phyloP scores from a whole-genome alignment of 1,284 basidiomycete species.

The Lentinula novae-zelandiae region DNA sequence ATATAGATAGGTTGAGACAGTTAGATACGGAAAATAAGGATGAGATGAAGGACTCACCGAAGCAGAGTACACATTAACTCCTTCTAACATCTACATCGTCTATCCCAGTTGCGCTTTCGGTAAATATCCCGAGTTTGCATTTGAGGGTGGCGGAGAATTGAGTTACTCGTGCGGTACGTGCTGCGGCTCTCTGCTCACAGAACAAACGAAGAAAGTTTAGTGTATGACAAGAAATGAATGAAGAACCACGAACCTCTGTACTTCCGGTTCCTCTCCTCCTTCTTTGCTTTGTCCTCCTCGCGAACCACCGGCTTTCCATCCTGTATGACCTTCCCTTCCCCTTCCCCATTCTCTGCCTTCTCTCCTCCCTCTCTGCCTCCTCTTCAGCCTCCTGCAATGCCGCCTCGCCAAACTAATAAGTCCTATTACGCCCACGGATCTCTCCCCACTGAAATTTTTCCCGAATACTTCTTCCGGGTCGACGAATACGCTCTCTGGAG shows the following conservation, averaged over 20 bases:
- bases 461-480: constrained; percentile 86
- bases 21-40: too few species aligned
- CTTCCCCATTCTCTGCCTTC: constrained; percentile 53
- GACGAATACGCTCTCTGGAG: constrained; percentile 72
- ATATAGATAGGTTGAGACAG: not conserved
- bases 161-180: constrained; percentile 74
- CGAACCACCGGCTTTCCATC: constrained; percentile 60
- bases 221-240: not conserved
- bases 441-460: constrained; percentile 87
- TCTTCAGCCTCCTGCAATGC: constrained; percentile 94
- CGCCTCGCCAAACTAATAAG: constrained; percentile 80
- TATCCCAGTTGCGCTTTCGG: too few species aligned
- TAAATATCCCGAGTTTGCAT: too few species aligned
- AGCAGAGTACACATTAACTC: too few species aligned
- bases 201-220: not conserved
- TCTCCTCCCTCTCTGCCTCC: constrained; percentile 41
- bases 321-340: constrained; percentile 59
- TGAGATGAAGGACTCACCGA: too few species aligned
- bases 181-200: constrained; percentile 18
- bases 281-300: constrained; percentile 80
- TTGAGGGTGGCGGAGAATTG: constrained; percentile 57
- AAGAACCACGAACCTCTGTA: constrained; percentile 53
- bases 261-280: constrained; percentile 74
- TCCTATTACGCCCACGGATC: constrained; percentile 82
- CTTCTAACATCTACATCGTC: too few species aligned